Evolutionary conservation across 805 yeast species (phyloP).

Genomic region (Ogataea nonfermentans): DNA sequence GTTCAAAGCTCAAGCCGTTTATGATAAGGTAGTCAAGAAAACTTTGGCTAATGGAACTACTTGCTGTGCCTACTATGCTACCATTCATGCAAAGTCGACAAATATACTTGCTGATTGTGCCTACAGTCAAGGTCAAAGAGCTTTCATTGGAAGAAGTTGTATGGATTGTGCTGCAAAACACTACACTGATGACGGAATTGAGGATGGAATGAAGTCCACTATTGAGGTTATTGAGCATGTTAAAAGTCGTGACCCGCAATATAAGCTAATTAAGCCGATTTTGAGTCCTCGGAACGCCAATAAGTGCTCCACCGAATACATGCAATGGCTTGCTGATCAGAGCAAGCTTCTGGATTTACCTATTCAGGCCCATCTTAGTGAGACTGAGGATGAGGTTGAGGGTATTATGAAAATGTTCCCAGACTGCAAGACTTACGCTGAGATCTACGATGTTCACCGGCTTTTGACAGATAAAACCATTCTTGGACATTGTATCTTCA

Average conservation of each 20-base stretch:
- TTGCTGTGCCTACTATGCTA: constrained; percentile 73
- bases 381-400: constrained; percentile 67
- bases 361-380: constrained; percentile 82
- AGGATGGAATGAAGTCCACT: constrained; percentile 40
- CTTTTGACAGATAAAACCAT: constrained; percentile 64
- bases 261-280: constrained; percentile 60
- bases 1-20: constrained; percentile 53
- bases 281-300: constrained; percentile 92
- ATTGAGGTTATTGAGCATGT: constrained; percentile 53
- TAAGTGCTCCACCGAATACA: constrained; percentile 62
- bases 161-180: constrained; percentile 57
- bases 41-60: constrained; percentile 81
- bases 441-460: constrained; percentile 63
- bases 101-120: constrained; percentile 70
- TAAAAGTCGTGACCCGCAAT: constrained; percentile 44
- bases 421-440: constrained; percentile 60
- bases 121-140: constrained; percentile 67
- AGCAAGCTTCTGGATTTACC: constrained; percentile 41
- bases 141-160: constrained; percentile 85
- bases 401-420: constrained; percentile 74
- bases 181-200: constrained; percentile 12
- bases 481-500: constrained; percentile 82
- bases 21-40: constrained; percentile 58
- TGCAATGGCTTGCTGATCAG: constrained; percentile 47
- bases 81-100: constrained; percentile 55